These are phyloP conservation scores for Coniochaeta sp. DNA, from an alignment of 2,329 filamentous ascomycete species.

Conservation along the genomic window DNA sequence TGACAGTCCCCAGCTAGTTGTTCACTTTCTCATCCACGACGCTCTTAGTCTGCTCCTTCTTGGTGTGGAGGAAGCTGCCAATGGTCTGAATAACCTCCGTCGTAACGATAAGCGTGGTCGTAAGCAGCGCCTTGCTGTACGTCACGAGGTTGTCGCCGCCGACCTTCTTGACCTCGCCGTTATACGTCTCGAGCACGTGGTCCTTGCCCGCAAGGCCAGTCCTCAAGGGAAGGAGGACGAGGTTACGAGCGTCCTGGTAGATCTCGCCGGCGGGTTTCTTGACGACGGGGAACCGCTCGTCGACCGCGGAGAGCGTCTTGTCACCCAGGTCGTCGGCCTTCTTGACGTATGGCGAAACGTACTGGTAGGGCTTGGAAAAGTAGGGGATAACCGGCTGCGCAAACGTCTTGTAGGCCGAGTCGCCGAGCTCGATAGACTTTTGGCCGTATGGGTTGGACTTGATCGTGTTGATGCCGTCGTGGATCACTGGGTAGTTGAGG, in stretches of 20 bases:
- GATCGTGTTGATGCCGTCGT: slow-evolving; percentile 70
- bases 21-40: slow-evolving; percentile 42
- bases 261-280: slow-evolving; percentile 70
- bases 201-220: slow-evolving; percentile 55
- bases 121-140: slow-evolving; percentile 62
- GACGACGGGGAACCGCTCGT: slow-evolving; percentile 63
- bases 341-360: slow-evolving; percentile 76
- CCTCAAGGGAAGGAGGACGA: slow-evolving; percentile 56
- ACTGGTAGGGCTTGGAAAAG: slow-evolving; percentile 71
- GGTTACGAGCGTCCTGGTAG: slow-evolving; percentile 53
- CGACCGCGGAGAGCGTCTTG: slow-evolving; percentile 61
- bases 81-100: slow-evolving; percentile 58
- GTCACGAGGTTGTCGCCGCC: slow-evolving; percentile 58
- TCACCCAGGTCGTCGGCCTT: slow-evolving; percentile 75
- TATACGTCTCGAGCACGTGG: slow-evolving; percentile 51
- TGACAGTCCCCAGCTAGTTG: slow-evolving; percentile 22
- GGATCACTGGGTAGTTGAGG: slow-evolving; percentile 74
- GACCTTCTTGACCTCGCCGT: slow-evolving; percentile 53
- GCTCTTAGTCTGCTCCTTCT: slow-evolving; percentile 56
- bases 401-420: slow-evolving; percentile 68
- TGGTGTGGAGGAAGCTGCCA: slow-evolving; percentile 48
- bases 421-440: slow-evolving; percentile 70
- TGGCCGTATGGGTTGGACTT: slow-evolving; percentile 77
- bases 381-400: slow-evolving; percentile 74
- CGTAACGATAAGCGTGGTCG: slow-evolving; percentile 59